Conservation (phyloP, 2,329 filamentous ascomycete genomes). For the Allantophomopsis lycopodina region DNA sequence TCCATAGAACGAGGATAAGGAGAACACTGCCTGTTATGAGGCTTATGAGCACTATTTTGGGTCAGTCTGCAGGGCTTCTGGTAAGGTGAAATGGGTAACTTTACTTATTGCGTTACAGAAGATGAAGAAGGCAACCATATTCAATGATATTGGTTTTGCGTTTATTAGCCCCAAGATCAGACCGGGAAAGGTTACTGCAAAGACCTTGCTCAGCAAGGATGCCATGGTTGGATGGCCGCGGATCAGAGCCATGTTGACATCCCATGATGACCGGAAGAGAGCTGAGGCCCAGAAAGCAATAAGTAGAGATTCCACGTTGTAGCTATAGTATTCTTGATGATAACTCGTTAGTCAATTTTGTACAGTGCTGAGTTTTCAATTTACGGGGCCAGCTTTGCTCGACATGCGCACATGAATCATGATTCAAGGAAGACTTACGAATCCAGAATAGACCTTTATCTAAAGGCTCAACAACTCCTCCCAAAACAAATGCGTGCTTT, state of each 20-base stretch:
- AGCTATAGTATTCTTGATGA: slow-evolving; percentile 30
- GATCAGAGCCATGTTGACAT: slow-evolving; percentile 12
- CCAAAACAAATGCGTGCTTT: slow-evolving; percentile 26
- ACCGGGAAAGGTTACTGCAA: slow-evolving; percentile 21
- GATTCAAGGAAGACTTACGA: slow-evolving; percentile 20
- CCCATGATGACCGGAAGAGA: slow-evolving; percentile 22
- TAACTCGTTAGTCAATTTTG: slow-evolving; percentile 4
- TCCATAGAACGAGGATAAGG: slow-evolving; percentile 24
- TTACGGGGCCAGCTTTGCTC: no score
- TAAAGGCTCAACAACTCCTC: slow-evolving; percentile 24
- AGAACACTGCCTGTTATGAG: slow-evolving; percentile 22
- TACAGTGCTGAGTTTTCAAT: neutral
- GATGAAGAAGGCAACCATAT: slow-evolving; percentile 17
- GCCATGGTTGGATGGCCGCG: slow-evolving; percentile 14
- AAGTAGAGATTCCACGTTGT: slow-evolving; percentile 32
- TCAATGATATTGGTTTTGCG: slow-evolving; percentile 14
- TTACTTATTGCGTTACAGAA: slow-evolving; percentile 24
- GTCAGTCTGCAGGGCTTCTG: neutral
- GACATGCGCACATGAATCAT: no score
- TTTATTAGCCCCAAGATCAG: slow-evolving; percentile 21
- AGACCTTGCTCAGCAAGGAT: slow-evolving; percentile 18
- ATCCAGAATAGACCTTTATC: slow-evolving; percentile 32
- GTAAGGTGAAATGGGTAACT: slow-evolving; percentile 5
- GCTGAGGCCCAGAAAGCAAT: slow-evolving; percentile 29
- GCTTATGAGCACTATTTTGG: slow-evolving; percentile 23